Percentiles rank a stretch among this genome's conserved stretches.
phyloP scores from a whole-genome alignment of 495 filamentous ascomycete genomes.

The Aspergillus avenaceus region DNA sequence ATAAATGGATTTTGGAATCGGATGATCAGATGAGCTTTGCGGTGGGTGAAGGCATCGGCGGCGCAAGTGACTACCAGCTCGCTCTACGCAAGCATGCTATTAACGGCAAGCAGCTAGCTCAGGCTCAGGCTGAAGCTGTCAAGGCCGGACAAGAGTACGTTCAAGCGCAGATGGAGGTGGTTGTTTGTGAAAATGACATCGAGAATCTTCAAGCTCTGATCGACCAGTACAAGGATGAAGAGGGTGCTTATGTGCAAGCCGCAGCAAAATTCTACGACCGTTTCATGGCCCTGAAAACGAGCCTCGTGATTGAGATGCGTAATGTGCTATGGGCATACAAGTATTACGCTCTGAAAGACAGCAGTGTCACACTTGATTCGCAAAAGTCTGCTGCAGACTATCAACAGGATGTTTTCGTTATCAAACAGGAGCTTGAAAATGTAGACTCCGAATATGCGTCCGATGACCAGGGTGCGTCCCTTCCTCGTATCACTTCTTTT shows the following conservation, averaged over 20 bases:
- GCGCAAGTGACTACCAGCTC: neutral
- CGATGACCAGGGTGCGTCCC: neutral
- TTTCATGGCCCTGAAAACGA: neutral
- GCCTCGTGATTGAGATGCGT: neutral
- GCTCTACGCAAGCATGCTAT: neutral
- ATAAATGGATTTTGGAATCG: neutral
- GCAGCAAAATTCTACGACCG: neutral
- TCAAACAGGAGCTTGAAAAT: neutral
- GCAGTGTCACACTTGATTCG: neutral
- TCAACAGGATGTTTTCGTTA: neutral
- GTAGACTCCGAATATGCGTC: neutral
- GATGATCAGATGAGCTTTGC: neutral
- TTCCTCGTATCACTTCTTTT: too few species aligned
- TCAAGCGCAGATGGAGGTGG: neutral
- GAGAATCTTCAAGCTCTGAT: neutral
- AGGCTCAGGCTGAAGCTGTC: neutral
- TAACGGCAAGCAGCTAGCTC: neutral
- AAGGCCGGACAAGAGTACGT: neutral
- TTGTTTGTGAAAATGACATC: neutral
- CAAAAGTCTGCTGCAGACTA: neutral
- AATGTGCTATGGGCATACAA: slow-evolving; percentile 5
- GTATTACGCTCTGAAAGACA: neutral
- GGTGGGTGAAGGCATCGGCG: neutral
- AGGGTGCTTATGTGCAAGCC: neutral
- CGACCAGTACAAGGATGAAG: neutral